Conservation (phyloP, 495 filamentous ascomycete genomes). For the Aspergillus mulundensis region DNA sequence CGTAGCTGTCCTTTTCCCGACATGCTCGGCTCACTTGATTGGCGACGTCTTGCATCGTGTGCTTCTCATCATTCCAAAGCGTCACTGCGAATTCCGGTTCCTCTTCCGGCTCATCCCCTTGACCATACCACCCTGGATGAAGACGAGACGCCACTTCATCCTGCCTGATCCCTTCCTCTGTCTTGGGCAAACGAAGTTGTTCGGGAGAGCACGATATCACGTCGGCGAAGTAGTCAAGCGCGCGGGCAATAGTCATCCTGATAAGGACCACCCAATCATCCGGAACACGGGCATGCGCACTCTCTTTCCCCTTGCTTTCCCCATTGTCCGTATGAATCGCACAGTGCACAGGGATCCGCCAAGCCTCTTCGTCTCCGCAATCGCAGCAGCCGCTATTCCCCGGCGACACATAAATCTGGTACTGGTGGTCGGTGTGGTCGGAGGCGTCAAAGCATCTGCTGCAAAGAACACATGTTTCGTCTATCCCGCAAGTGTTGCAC, state of each 20-base stretch:
- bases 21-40: constrained; percentile 89
- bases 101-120: constrained; percentile 50
- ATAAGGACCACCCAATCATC: constrained; percentile 70
- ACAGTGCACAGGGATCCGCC: constrained; percentile 82
- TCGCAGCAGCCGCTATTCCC: constrained; percentile 96
- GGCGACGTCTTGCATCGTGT: constrained; percentile 86
- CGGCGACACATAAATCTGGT: constrained; percentile 76
- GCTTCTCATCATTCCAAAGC: constrained; percentile 98
- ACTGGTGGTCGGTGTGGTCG: constrained; percentile 90
- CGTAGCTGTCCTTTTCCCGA: constrained; percentile 63
- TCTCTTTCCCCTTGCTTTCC: constrained; percentile 60
- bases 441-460: constrained; percentile 91
- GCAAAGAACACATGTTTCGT: constrained; percentile 84
- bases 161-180: constrained; percentile 66
- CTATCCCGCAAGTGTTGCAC: constrained; percentile 86
- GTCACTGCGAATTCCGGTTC: constrained; percentile 78
- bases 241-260: constrained; percentile 75
- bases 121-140: constrained; percentile 66
- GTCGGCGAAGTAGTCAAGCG: constrained; percentile 91
- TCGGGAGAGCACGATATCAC: constrained; percentile 97
- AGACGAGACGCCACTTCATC: constrained; percentile 81
- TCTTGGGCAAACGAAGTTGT: constrained; percentile 82
- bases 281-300: constrained; percentile 53
- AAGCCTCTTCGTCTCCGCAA: constrained; percentile 92
- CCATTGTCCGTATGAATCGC: constrained; percentile 77